A percentile compares a stretch with the other conserved stretches of the same genome.
phyloP scores from a whole-genome alignment of 768 basidiomycete genomes.

The Pulveroboletus sp. region DNA sequence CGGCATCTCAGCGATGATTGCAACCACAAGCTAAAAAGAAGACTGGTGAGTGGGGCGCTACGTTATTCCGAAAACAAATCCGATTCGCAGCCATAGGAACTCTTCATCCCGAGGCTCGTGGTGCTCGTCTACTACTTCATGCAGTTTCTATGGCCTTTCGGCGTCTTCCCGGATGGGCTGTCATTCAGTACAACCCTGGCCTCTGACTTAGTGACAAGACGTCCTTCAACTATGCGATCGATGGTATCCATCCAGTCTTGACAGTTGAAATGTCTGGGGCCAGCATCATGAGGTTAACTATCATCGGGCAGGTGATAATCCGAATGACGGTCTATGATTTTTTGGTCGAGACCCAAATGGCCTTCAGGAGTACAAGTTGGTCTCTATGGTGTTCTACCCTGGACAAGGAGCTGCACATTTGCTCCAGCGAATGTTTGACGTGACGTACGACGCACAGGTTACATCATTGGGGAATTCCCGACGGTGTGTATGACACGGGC shows the following conservation, averaged over 20 bases:
- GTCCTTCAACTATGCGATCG: slow-evolving; percentile 37
- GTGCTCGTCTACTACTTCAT: slow-evolving; percentile 42
- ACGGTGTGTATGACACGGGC: slow-evolving; percentile 38
- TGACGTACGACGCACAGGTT: slow-evolving; percentile 16
- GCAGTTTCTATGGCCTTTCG: slow-evolving; percentile 30
- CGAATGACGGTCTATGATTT: not conserved
- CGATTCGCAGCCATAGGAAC: slow-evolving; percentile 23
- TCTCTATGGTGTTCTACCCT: not conserved
- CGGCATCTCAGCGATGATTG: slow-evolving; percentile 56
- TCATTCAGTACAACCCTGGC: no score
- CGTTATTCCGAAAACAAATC: not conserved
- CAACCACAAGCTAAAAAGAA: slow-evolving; percentile 49
- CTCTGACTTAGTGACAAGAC: slow-evolving; percentile 35
- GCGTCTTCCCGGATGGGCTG: not conserved
- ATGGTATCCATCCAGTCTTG: not conserved
- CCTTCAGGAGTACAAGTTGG: not conserved
- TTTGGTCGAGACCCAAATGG: not conserved
- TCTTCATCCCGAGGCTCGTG: slow-evolving; percentile 36
- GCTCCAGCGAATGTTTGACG: not conserved
- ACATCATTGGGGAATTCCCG: slow-evolving; percentile 38
- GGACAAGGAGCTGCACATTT: not conserved
- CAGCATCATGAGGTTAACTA: slow-evolving; percentile 33
- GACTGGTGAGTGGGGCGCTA: slow-evolving; percentile 40
- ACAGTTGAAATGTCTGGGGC: not conserved
- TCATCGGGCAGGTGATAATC: slow-evolving; percentile 9